Base-by-base conservation (phyloP, 2,329 filamentous ascomycete genomes). In the Endothia cerciana region DNA sequence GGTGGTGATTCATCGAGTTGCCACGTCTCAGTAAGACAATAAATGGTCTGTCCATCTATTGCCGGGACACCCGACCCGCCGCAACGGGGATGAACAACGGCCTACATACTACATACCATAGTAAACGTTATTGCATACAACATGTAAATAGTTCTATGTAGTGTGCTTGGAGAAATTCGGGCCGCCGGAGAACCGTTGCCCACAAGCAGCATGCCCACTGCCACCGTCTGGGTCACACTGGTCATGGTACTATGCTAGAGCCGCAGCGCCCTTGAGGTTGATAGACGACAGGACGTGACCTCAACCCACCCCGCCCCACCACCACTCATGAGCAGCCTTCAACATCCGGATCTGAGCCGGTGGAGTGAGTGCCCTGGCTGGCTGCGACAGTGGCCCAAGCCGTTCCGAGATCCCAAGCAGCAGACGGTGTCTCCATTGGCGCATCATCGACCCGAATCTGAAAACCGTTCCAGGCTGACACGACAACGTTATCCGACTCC, bases 1-100 rank as follows among this genome's bases (percentile, higher is more conserved):
- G 55, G 22, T 58, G 55, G 55, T 58, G 55, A 58, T 58, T 58
- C 55, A 58, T 58, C 55, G 15, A 58, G 13, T 51, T 51, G 47
- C 13, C 45, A 49, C 47, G 47, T 51, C 47, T 30, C 47, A 51
- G 47, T 30, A 25, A 51, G 47, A 17, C 47, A 51, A 51, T 7
- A 4, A 51, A n/a, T n/a, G n/a, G n/a, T n/a, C n/a, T n/a, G n/a
- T 22, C 25, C 3, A 5, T 15, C 25, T 51, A 28, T 51, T 22
- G 4, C 15, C 25, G 47, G 47, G 25, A 22, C 47, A 22, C 25
- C 55, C 55, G 55, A 58, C 55, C 55, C 55, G 55, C 55, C 55
- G 38, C 55, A 40, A 28, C 55, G 55, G 55, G 41, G 41, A 30
- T 40, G 53, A 19, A 15, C 43, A 47, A 10, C 33, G 33, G 28